Base-by-base conservation (phyloP, 768 basidiomycete species). In the Omphalotus guepiniiformis region DNA sequence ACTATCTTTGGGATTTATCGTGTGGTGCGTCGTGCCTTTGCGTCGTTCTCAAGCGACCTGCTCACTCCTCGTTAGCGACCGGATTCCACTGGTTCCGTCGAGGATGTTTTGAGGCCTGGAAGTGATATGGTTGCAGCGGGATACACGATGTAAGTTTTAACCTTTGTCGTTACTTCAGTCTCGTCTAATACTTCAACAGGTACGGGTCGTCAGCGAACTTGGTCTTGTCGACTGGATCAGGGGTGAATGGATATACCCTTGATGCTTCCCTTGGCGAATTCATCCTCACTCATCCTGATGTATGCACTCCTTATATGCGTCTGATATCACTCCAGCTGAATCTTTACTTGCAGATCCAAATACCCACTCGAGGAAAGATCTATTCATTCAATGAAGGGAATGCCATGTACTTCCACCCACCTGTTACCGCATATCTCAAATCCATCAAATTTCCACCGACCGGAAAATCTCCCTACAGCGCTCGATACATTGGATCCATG, bases 371-470 rank as follows among this genome's bases (percentile, higher is more conserved):
- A 41, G 96, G 96, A 55, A 98, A 98, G 72, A 99, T 99, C 62
- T 99, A 99, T 73, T 97, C 94, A 3, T 95, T 98, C 78, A 99
- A 99, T 65, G 96, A 99, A 71, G 96, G 96, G 52, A 99, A 99
- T 72, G 80, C 93, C 26, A 75, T 91, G 78, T 94, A 94, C 71
- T 98, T 96, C 74, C 73, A 93, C 66, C 67, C 79, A 39, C 93
- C 88, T 15, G 88, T 90, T 39, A 69, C 69, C 41, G 79, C 82
- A 35, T 95, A 95, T 68, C 79, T 95, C 50, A 83, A 89, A 53
- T 88, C 87, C 53, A 90, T 95, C 78, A 95, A 99, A 69, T 93
- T 78, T 64, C 94, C 95, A 1, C 63, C 79, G 37, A 65, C 78
- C 40, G 83, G 82, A 27, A 93, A 85, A 65, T n/a, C n/a, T n/a